Evolutionary conservation across 352 stramenopile species (phyloP), one percentile per base, ranked within the genome.

Genomic region (Pythium rhizo-oryzae): DNA sequence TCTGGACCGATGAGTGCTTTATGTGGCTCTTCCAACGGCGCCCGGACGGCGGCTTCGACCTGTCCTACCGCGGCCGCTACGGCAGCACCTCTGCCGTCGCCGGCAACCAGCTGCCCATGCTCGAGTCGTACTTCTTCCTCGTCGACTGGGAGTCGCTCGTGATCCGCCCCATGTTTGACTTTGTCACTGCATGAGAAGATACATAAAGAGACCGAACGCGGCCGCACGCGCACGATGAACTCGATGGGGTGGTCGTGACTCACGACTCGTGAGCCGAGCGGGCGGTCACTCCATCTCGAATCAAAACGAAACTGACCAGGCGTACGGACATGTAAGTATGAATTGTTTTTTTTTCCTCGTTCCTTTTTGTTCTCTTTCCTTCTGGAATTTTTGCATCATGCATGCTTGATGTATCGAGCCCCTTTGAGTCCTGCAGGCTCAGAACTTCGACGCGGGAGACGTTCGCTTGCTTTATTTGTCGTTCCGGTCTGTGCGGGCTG

Each of bases 1-100:
- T 94, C n/a, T 94, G 86, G 86, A 94, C 86, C 9, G 86, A 94
- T 63, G 86, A 94, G 79, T 93, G 82, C 64, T 93, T 78, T 69
- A 92, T 94, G 84, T 93, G 84, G 82, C 90, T 90, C 55, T 94
- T 93, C 72, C 76, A 75, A 56, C 77, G 82, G 16, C 80, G 74
- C 15, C 49, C 72, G 21, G 74, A 82, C 37, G 77, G 84, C 6
- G 86, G 86, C 44, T 94, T 94, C 58, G 81, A 90, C 41, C 72
- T 93, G 21, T 91, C 84, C 43, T 87, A 93, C 47, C 77, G 82
- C 16, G 86, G 86, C 49, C 90, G 91, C 59, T 94, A 94, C 73
- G 86, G 86, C 62, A 91, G 83, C 67, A 94, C 86, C 41, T 94
- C 86, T 24, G 86, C 86, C 21, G 84, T 93, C 50, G 86, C 84